Base-by-base conservation (phyloP, 352 stramenopile genomes). In the Phytopythium delawarense region DNA sequence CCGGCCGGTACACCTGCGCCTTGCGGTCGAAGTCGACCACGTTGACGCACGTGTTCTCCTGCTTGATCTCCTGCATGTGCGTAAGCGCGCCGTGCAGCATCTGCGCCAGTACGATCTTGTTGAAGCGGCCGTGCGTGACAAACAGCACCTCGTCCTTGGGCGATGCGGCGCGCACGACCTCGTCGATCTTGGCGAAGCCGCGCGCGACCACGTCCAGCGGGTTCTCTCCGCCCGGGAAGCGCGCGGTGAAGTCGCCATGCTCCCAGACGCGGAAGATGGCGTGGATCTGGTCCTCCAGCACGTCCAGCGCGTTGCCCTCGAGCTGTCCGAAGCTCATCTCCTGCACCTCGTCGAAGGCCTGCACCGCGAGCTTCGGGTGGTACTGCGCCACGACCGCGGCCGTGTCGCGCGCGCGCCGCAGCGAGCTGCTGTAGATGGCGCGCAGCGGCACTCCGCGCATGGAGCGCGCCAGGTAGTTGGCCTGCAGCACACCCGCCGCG, bases 21-120 rank as follows among this genome's bases (percentile, higher is more conserved):
- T 32, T 32, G 63, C 84, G 81, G 63, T 91, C 79, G 46, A 72
- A 94, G 64, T 94, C 85, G n/a, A 94, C 66, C 46, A 94, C 81
- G 65, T 94, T 94, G 35, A 94, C 79, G 66, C 85, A 94, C 58
- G 85, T 92, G 71, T 94, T 94, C 71, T 91, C 81, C 62, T 94
- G 85, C n/a, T 67, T 51, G 37, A 94, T 72, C 15, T 81, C 72
- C 32, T 87, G 72, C 78, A 92, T 94, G 35, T 78, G 61, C 3
- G 69, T 69, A 21, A 92, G 66, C 13, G 66, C 68, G 49, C 77
- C 79, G 55, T 90, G 69, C 50, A 92, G 75, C 69, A 92, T 63
- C 32, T 88, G 79, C 21, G 83, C 72, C 37, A 94, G 67, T 44
- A 93, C 72, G 48, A 94, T 79, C 71, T 91, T 92, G 69, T 94